Evolutionary conservation across 345 rosid species (phyloP).

Genomic region (Salix koriyanagi): DNA sequence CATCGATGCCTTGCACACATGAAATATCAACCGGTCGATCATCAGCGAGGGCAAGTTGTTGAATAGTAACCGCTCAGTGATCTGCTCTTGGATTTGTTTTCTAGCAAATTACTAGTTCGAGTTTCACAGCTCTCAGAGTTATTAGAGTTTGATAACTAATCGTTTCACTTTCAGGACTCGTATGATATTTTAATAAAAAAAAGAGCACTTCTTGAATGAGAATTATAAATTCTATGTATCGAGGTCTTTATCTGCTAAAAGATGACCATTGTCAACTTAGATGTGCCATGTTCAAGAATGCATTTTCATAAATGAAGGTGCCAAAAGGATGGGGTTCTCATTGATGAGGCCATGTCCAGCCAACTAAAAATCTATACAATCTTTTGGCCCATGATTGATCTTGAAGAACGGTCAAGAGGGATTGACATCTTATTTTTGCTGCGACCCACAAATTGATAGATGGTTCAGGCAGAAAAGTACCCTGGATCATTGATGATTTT

Average conservation of each 20-base stretch:
- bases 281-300: neutral
- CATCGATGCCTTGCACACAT: neutral
- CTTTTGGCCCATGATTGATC: conserved; percentile 19
- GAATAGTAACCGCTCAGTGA: neutral
- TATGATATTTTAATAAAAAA: no score
- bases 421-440: neutral
- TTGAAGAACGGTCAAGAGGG: neutral
- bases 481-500: conserved; percentile 6
- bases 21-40: neutral
- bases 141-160: no score
- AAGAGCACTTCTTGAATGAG: conserved; percentile 8
- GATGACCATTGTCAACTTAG: conserved; percentile 4
- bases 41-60: neutral
- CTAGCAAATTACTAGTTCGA: no score
- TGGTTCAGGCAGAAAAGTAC: conserved; percentile 1
- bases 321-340: neutral
- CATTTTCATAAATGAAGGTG: conserved; percentile 2
- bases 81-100: no score
- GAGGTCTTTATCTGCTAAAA: neutral
- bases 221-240: neutral
- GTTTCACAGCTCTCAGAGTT: no score
- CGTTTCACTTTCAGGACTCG: rapidly evolving
- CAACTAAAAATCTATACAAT: conserved; percentile 15
- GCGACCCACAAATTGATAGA: conserved; percentile 21
- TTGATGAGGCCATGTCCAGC: conserved; percentile 8